Conservation (phyloP, 2,329 filamentous ascomycete species). For the Akanthomyces lecanii region DNA sequence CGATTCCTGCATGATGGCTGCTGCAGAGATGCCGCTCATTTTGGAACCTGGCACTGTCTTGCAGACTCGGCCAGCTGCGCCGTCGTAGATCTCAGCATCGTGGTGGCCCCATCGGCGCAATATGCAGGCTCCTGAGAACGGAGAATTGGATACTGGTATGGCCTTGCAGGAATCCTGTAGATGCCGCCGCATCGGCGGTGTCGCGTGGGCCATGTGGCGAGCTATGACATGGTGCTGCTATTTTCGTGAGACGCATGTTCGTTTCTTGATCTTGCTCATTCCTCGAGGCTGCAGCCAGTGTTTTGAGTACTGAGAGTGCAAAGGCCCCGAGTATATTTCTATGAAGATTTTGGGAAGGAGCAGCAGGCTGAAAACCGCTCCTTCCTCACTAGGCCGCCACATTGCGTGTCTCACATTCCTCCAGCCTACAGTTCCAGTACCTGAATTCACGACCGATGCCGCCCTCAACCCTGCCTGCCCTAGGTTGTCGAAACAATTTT, state of each 20-base stretch:
- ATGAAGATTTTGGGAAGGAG: not conserved
- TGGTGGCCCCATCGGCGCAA: slow-evolving; percentile 15
- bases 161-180: slow-evolving; percentile 9
- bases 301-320: not conserved
- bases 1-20: slow-evolving; percentile 15
- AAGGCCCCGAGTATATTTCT: not conserved
- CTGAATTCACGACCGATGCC: not conserved
- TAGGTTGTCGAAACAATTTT: too few relatives aligned
- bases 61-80: slow-evolving; percentile 13
- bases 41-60: not conserved
- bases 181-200: not conserved
- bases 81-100: slow-evolving; percentile 15
- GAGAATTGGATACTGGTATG: not conserved
- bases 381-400: slow-evolving; percentile 9
- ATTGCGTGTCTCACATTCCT: not conserved
- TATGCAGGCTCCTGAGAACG: slow-evolving; percentile 10
- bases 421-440: not conserved
- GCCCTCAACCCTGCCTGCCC: not conserved
- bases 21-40: slow-evolving; percentile 11
- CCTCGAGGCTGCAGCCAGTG: slow-evolving; percentile 7
- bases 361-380: not conserved
- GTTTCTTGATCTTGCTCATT: not conserved
- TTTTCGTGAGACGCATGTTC: not conserved
- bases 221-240: not conserved
- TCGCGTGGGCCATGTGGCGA: not conserved